These are phyloP conservation scores for Phytophthora multivora DNA, from an alignment of 352 stramenopile genomes.

Conservation along the genomic window DNA sequence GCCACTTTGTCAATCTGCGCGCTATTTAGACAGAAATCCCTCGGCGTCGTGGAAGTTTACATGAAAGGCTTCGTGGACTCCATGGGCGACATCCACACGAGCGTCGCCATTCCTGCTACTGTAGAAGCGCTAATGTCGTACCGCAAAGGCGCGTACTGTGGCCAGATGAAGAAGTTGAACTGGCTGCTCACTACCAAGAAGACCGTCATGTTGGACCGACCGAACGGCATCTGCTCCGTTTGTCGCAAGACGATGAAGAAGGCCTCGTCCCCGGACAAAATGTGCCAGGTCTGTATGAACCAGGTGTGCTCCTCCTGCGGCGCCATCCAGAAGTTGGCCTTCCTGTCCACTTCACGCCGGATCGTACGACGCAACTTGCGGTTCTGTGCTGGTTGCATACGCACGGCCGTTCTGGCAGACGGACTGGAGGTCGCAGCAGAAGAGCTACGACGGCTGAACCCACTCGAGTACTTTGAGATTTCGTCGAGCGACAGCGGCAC, in stretches of 20 bases:
- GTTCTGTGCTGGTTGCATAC: conserved; percentile 38
- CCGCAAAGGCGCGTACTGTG: conserved; percentile 40
- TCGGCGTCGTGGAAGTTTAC: conserved; percentile 35
- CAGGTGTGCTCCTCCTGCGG: conserved; percentile 34
- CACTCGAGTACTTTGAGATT: conserved; percentile 39
- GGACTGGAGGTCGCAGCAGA: conserved; percentile 38
- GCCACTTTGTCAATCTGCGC: conserved; percentile 43
- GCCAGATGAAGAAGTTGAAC: conserved; percentile 53
- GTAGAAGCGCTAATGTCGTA: conserved; percentile 45
- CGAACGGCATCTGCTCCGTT: conserved; percentile 17
- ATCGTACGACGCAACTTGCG: conserved; percentile 27
- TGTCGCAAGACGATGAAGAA: conserved; percentile 27
- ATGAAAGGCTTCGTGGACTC: conserved; percentile 50
- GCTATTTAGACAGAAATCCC: conserved; percentile 35
- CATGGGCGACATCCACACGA: conserved; percentile 38
- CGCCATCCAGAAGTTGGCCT: conserved; percentile 24
- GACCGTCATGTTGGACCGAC: conserved; percentile 30
- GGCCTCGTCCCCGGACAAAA: neutral
- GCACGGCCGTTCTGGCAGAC: conserved; percentile 22
- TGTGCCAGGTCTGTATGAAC: conserved; percentile 45
- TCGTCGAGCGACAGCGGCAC: conserved; percentile 30
- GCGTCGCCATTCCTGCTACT: conserved; percentile 31
- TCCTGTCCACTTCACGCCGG: conserved; percentile 22
- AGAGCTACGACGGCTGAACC: conserved; percentile 34
- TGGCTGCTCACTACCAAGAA: conserved; percentile 46